Conservation (phyloP, 225 moss, liverwort and hornwort genomes). For the Ulota crispa region DNA sequence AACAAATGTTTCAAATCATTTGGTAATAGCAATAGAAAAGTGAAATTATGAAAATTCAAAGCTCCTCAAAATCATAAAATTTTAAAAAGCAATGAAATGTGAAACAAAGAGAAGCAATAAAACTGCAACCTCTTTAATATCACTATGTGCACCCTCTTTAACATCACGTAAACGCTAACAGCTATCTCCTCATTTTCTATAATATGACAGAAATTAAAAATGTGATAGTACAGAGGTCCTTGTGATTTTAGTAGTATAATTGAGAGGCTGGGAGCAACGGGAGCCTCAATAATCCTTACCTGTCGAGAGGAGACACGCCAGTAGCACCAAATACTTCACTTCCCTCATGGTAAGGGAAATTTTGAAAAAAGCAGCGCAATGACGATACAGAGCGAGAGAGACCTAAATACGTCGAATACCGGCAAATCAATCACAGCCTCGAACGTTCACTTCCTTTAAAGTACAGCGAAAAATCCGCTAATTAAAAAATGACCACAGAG, state of each 20-base stretch:
- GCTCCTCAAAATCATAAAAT: too few relatives aligned
- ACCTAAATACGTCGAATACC: not conserved
- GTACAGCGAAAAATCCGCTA: not conserved
- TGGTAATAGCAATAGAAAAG: too few relatives aligned
- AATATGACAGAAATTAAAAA: too few relatives aligned
- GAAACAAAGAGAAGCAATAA: too few relatives aligned
- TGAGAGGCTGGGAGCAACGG: not conserved
- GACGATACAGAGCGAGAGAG: not conserved
- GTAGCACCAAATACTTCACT: constrained; percentile 38
- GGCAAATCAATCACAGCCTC: not conserved
- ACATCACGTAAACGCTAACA: too few relatives aligned
- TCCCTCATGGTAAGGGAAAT: constrained; percentile 27
- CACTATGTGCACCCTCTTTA: too few relatives aligned
- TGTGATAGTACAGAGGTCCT: too few relatives aligned
- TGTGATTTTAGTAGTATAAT: not conserved
- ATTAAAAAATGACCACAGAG: not conserved
- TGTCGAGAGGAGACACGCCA: constrained; percentile 45
- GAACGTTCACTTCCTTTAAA: not conserved
- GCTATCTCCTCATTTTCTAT: too few relatives aligned
- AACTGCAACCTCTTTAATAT: too few relatives aligned
- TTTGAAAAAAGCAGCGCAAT: not conserved
- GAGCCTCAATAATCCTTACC: constrained; percentile 25
- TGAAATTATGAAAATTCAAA: too few relatives aligned
- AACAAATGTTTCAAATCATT: too few relatives aligned
- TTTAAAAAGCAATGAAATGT: too few relatives aligned